Evolutionary conservation across 768 basidiomycete genomes (phyloP).

Genomic region (Tulasnella sp.): DNA sequence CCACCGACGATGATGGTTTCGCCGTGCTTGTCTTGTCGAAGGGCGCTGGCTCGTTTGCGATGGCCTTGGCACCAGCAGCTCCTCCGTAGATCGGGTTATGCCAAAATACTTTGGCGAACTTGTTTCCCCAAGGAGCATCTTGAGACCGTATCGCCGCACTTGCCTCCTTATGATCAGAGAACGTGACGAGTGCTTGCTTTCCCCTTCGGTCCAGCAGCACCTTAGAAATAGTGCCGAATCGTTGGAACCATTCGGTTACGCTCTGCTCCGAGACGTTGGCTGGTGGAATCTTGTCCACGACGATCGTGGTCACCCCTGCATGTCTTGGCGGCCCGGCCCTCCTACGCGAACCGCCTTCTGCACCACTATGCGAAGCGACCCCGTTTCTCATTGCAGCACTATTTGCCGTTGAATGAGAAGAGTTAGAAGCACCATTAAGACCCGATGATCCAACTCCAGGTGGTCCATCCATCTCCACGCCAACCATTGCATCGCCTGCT

Average conservation of each 20-base stretch:
- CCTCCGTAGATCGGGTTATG: constrained; percentile 93
- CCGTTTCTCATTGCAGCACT: constrained; percentile 40
- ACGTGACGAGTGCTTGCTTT: constrained; percentile 85
- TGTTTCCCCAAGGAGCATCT: constrained; percentile 91
- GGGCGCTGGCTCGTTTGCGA: constrained; percentile 79
- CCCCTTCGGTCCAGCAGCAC: constrained; percentile 79
- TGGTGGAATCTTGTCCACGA: constrained; percentile 92
- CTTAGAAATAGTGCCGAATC: constrained; percentile 90
- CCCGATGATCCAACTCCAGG: background rate
- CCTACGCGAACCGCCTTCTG: constrained; percentile 49
- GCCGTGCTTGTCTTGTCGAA: constrained; percentile 60
- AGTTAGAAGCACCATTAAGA: constrained; percentile 38
- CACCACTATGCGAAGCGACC: constrained; percentile 62
- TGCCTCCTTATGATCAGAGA: constrained; percentile 80
- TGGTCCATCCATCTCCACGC: constrained; percentile 19
- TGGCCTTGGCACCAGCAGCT: constrained; percentile 69
- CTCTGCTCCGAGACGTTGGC: constrained; percentile 71
- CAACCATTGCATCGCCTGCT: constrained; percentile 3
- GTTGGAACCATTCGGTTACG: constrained; percentile 87
- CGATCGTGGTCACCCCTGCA: constrained; percentile 75
- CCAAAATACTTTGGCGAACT: constrained; percentile 97
- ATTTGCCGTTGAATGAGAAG: constrained; percentile 38
- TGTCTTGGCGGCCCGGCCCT: constrained; percentile 57
- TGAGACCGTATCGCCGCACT: constrained; percentile 89
- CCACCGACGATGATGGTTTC: constrained; percentile 23